phyloP scores from a whole-genome alignment of 2,329 filamentous ascomycete species.

The Thermothelomyces thermophilus region DNA sequence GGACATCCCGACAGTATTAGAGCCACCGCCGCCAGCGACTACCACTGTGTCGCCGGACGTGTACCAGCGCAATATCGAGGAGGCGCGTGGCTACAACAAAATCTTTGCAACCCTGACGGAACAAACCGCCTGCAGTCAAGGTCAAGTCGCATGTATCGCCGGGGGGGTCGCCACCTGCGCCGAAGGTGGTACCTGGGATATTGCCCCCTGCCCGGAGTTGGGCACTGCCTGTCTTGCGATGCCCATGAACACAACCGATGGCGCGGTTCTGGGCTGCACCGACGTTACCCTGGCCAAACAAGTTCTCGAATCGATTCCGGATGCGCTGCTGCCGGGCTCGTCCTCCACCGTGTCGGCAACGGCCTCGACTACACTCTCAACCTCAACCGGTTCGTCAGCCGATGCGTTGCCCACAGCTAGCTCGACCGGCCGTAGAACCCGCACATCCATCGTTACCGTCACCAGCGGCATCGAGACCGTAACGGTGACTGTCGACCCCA shows the following conservation, averaged over 20 bases:
- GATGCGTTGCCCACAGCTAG: background rate
- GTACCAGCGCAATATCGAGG: constrained; percentile 40
- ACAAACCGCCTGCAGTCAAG: constrained; percentile 39
- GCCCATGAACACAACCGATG: constrained; percentile 43
- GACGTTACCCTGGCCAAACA: constrained; percentile 34
- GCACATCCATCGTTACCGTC: constrained; percentile 11
- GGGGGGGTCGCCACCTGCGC: constrained; percentile 44
- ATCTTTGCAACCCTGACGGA: constrained; percentile 40
- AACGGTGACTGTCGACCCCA: constrained; percentile 13
- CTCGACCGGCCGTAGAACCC: constrained; percentile 8
- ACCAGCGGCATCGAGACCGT: constrained; percentile 8
- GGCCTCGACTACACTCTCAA: background rate
- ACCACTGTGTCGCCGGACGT: constrained; percentile 36
- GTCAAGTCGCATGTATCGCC: constrained; percentile 47
- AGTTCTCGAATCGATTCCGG: constrained; percentile 34
- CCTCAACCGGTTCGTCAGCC: background rate
- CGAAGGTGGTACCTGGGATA: constrained; percentile 35
- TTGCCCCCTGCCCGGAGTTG: constrained; percentile 31
- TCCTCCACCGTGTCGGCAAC: background rate
- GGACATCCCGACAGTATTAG: constrained; percentile 38
- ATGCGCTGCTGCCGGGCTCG: constrained; percentile 1
- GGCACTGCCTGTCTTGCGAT: constrained; percentile 45
- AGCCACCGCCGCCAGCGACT: constrained; percentile 29
- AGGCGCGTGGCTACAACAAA: constrained; percentile 41
- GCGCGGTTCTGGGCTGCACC: constrained; percentile 45